Percentiles rank a stretch among this genome's conserved stretches.
phyloP scores from a whole-genome alignment of 2,329 filamentous ascomycete species.

The Cordyceps javanica region DNA sequence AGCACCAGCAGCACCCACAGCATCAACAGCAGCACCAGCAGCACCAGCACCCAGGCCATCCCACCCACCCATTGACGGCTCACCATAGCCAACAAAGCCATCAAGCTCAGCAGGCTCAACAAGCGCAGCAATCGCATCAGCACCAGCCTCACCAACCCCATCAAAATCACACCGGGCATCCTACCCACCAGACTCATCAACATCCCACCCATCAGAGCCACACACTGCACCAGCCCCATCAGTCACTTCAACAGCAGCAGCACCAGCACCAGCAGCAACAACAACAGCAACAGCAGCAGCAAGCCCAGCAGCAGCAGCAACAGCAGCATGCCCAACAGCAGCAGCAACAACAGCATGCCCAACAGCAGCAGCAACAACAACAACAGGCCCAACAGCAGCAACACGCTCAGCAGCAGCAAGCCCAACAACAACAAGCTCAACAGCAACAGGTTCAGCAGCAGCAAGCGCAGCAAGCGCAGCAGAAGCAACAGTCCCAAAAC shows the following conservation, averaged over 20 bases:
- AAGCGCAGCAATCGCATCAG: slow-evolving; percentile 17
- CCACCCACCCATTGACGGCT: slow-evolving; percentile 9
- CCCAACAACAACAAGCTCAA: slow-evolving; percentile 21
- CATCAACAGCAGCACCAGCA: slow-evolving; percentile 22
- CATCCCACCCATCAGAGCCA: slow-evolving; percentile 22
- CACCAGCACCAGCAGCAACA: slow-evolving; percentile 29
- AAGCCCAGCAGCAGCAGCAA: slow-evolving; percentile 22
- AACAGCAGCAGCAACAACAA: slow-evolving; percentile 25
- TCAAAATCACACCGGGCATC: slow-evolving; percentile 6
- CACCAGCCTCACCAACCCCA: slow-evolving; percentile 20
- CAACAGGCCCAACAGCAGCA: slow-evolving; percentile 25
- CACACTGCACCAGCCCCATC: slow-evolving; percentile 20
- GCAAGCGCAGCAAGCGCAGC: slow-evolving; percentile 25
- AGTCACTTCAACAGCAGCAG: slow-evolving; percentile 22
- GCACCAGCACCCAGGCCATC: slow-evolving; percentile 19
- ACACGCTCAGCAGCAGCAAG: slow-evolving; percentile 27
- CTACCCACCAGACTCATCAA: slow-evolving; percentile 19
- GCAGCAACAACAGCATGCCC: slow-evolving; percentile 25
- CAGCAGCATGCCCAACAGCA: slow-evolving; percentile 24
- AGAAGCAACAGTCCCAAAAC: slow-evolving; percentile 23
- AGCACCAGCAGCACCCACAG: slow-evolving; percentile 23
- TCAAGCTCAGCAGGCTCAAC: slow-evolving; percentile 15
- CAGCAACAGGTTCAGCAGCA: slow-evolving; percentile 25
- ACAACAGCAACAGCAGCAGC: slow-evolving; percentile 25
- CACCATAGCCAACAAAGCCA: slow-evolving; percentile 20